These are phyloP conservation scores for Postia placenta DNA, from an alignment of 768 basidiomycete genomes.

Conservation along the genomic window DNA sequence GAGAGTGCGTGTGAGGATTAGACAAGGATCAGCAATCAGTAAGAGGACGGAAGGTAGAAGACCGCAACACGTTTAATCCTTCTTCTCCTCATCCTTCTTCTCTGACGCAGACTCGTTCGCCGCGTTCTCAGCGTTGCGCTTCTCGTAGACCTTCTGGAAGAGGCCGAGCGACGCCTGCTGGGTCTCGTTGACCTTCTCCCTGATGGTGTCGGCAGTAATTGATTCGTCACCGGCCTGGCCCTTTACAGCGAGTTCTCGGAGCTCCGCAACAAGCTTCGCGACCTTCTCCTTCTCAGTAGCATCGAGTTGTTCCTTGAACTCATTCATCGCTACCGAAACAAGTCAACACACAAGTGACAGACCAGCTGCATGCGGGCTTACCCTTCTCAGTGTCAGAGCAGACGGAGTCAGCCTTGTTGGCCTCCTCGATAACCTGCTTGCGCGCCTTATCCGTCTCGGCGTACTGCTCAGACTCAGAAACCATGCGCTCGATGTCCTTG, in stretches of 20 bases:
- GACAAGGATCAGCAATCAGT: too few relatives aligned
- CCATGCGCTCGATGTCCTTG: conserved; percentile 97
- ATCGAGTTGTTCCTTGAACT: conserved; percentile 98
- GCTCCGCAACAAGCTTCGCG: conserved; percentile 75
- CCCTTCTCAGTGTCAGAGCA: conserved; percentile 95
- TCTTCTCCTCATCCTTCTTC: conserved; percentile 63
- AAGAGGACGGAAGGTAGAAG: conserved; percentile 9
- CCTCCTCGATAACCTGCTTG: conserved; percentile 85
- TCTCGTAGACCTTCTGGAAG: conserved; percentile 98
- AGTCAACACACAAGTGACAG: neutral
- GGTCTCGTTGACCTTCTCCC: conserved; percentile 89
- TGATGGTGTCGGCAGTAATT: conserved; percentile 81
- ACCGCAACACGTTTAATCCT: conserved; percentile 57
- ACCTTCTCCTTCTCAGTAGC: conserved; percentile 92
- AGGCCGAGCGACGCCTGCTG: conserved; percentile 93
- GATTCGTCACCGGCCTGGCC: conserved; percentile 81
- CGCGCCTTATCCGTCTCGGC: conserved; percentile 92
- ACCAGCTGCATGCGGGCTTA: conserved; percentile 22
- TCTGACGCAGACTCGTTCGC: conserved; percentile 33
- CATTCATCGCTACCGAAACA: conserved; percentile 71
- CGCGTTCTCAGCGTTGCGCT: conserved; percentile 71
- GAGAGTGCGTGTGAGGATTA: neutral
- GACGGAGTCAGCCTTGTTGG: conserved; percentile 95
- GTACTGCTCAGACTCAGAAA: conserved; percentile 87
- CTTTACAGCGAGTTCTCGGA: conserved; percentile 84